Evolutionary conservation across 495 filamentous ascomycete genomes (phyloP).

Genomic region (Lasiosphaeris hirsuta): DNA sequence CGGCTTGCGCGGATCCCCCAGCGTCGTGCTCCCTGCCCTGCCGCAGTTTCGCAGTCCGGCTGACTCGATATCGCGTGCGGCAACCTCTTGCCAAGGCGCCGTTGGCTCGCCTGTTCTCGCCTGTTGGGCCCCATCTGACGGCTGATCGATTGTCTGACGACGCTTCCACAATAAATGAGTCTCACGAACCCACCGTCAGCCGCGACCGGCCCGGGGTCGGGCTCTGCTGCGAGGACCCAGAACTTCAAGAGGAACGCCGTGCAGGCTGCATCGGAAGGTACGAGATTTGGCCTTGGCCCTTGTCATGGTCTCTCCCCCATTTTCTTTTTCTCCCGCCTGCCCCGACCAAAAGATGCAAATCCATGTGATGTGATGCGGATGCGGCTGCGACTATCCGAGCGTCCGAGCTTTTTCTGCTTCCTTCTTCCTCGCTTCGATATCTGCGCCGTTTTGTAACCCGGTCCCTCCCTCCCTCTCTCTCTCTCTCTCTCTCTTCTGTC

Average conservation of each 20-base stretch:
- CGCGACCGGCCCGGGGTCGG: constrained; percentile 43
- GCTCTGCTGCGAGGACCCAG: constrained; percentile 44
- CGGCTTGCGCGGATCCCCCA: not conserved
- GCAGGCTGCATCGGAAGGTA: constrained; percentile 79
- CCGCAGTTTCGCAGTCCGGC: too few species aligned
- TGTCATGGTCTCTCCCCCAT: constrained; percentile 10
- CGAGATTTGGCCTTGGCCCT: constrained; percentile 15
- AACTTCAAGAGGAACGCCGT: constrained; percentile 64
- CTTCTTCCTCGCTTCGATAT: not conserved
- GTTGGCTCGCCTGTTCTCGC: not conserved
- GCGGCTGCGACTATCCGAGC: constrained; percentile 16
- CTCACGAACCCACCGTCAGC: constrained; percentile 44
- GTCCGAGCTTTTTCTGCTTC: constrained; percentile 13
- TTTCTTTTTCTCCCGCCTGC: constrained; percentile 8
- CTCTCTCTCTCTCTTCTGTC: not conserved
- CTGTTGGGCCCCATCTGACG: too few species aligned
- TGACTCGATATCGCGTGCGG: too few species aligned
- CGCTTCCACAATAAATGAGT: constrained; percentile 31
- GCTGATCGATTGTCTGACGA: too few species aligned
- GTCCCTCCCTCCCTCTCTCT: not conserved
- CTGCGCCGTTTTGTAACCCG: not conserved
- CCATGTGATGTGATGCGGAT: constrained; percentile 12
- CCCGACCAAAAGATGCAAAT: not conserved
- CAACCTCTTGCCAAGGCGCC: too few species aligned
- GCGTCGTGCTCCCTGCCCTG: not conserved